phyloP scores from a whole-genome alignment of 345 rosid species.

The Murraya paniculata region DNA sequence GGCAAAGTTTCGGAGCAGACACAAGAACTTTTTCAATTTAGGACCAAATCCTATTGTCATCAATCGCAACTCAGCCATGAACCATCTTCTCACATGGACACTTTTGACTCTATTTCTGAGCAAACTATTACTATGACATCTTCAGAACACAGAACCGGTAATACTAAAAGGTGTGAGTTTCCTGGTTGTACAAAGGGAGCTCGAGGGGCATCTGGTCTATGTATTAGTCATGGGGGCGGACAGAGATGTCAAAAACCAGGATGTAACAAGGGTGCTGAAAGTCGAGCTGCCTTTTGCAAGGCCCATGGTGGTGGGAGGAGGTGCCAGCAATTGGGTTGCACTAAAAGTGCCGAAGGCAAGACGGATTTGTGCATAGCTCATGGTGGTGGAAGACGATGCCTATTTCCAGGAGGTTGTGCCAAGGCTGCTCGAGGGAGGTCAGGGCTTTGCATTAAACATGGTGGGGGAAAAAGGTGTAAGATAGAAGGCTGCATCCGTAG shows the following conservation, averaged over 20 bases:
- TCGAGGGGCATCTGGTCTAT: conserved; percentile 85
- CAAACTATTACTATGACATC: conserved; percentile 51
- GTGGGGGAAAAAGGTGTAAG: conserved; percentile 94
- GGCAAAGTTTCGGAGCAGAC: conserved; percentile 34
- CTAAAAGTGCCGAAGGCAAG: conserved; percentile 95
- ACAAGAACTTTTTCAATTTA: conserved; percentile 44
- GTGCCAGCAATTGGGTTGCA: conserved; percentile 90
- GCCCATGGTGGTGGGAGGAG: conserved; percentile 96
- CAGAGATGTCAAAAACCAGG: conserved; percentile 87
- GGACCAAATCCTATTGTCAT: conserved; percentile 32
- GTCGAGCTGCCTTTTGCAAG: conserved; percentile 92
- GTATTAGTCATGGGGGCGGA: conserved; percentile 97
- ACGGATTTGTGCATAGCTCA: conserved; percentile 89
- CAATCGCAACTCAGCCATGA: conserved; percentile 46
- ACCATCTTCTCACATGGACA: conserved; percentile 50
- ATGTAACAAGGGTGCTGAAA: conserved; percentile 90
- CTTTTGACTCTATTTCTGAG: conserved; percentile 58
- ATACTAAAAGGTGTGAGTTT: conserved; percentile 68
- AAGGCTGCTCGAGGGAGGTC: conserved; percentile 96
- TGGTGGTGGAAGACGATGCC: conserved; percentile 93
- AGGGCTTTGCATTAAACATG: conserved; percentile 92
- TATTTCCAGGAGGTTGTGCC: conserved; percentile 59
- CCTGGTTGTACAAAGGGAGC: conserved; percentile 86
- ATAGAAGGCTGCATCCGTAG: conserved; percentile 77
- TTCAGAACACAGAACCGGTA: conserved; percentile 45